Conservation (phyloP, 805 yeast species). For the Zygosaccharomyces kombuchaensis region DNA sequence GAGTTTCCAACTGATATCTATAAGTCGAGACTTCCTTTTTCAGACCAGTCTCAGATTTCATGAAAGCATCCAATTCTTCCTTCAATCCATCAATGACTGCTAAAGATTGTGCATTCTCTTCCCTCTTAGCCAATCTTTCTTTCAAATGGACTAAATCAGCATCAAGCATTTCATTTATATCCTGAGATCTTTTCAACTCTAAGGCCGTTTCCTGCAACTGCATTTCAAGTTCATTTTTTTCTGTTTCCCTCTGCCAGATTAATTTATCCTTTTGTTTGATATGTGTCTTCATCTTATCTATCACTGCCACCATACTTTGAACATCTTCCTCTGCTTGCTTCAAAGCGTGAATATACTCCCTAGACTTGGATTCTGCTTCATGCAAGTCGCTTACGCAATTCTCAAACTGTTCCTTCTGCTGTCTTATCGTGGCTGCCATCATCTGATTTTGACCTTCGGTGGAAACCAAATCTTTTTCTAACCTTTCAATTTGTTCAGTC, state of each 20-base stretch:
- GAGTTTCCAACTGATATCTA: conserved; percentile 54
- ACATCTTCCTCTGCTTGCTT: conserved; percentile 49
- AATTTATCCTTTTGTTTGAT: conserved; percentile 51
- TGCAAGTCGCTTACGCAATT: conserved; percentile 70
- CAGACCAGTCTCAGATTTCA: conserved; percentile 62
- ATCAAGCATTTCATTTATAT: conserved; percentile 45
- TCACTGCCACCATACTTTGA: conserved; percentile 47
- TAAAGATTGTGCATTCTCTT: conserved; percentile 43
- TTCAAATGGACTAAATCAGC: conserved; percentile 55
- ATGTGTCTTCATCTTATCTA: conserved; percentile 49
- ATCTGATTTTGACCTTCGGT: conserved; percentile 53
- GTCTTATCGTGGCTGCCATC: conserved; percentile 48
- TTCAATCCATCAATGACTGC: conserved; percentile 52
- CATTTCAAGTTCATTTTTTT: conserved; percentile 49
- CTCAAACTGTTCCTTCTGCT: conserved; percentile 69
- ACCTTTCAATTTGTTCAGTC: conserved; percentile 40
- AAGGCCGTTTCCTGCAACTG: conserved; percentile 52
- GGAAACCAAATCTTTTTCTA: conserved; percentile 55
- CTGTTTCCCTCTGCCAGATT: conserved; percentile 50
- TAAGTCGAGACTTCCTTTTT: conserved; percentile 61
- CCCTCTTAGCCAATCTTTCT: conserved; percentile 40
- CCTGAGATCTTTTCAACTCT: conserved; percentile 48
- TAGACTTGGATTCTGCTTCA: conserved; percentile 66
- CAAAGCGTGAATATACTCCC: conserved; percentile 47
- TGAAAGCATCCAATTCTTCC: conserved; percentile 47